Evolutionary conservation across 163 green algal genomes (phyloP).

Genomic region (Botryococcus braunii): DNA sequence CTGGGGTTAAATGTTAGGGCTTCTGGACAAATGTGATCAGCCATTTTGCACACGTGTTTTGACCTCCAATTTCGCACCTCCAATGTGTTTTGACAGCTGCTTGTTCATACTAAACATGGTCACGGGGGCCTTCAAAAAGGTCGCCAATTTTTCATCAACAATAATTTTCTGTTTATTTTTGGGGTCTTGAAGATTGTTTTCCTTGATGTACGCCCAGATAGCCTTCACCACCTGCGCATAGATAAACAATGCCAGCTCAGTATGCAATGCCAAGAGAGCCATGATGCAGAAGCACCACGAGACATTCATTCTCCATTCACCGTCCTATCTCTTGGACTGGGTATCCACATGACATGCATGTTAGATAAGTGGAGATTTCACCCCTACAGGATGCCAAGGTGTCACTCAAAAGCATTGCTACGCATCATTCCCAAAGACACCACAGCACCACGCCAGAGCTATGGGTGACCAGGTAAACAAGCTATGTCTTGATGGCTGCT

Average conservation of each 20-base stretch:
- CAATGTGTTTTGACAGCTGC: conserved; percentile 6
- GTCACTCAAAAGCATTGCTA: not conserved
- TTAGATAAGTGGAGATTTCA: not conserved
- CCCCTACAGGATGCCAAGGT: not conserved
- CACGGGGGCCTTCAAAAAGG: not conserved
- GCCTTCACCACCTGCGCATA: conserved; percentile 41
- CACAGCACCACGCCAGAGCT: too few relatives aligned
- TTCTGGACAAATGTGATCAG: not conserved
- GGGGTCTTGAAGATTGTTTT: conserved; percentile 46
- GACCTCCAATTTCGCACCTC: too few relatives aligned
- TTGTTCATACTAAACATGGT: conserved; percentile 5
- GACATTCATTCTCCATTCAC: not conserved
- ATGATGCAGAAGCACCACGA: too few relatives aligned
- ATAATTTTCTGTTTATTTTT: conserved; percentile 38
- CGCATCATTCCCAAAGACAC: not conserved
- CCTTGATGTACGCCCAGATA: conserved; percentile 57
- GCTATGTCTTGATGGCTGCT: too few relatives aligned
- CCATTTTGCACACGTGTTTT: not conserved
- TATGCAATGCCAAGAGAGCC: too few relatives aligned
- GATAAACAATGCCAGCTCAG: not conserved
- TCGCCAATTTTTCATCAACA: conserved; percentile 38
- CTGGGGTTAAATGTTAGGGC: not conserved
- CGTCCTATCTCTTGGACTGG: not conserved
- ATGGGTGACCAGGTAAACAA: too few relatives aligned
- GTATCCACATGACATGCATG: not conserved